Evolutionary conservation across 495 filamentous ascomycete species (phyloP), one percentile per base, ranked within the genome.

Genomic region (Cenococcum geophilum): DNA sequence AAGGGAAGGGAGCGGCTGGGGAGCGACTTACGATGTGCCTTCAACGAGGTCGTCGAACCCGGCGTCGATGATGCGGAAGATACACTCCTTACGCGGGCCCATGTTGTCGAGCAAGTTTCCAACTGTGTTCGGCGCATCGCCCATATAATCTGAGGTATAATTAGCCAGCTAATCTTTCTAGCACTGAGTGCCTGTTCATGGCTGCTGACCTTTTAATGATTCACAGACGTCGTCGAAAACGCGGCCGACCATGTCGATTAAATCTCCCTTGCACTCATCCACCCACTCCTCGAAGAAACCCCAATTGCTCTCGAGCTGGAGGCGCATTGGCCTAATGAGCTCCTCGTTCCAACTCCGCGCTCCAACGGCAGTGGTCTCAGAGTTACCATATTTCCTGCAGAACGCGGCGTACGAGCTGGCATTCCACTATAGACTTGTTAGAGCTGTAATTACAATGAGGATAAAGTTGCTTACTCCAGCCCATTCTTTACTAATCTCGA

Each of bases 401-500:
- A 65, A 61, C 9, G 58, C 48, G 12, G 54, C 58, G 37, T 58
- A 65, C 27, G 21, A 37, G 18, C 60, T 54, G 6, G 58, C 14
- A 10, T 43, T 22, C 53, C 43, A 65, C 63, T 65, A 48, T 12
- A 42, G 16, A 25, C 1, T 14, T 40, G 45, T 63, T 20, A 63
- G 55, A 47, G 6, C 10, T 47, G n/a, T n/a, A 5, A 43, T 3
- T 9, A 49, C 22, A 21, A 14, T 5, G 3, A 34, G 48, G n/a
- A 22, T 36, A 18, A 32, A 16, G 4, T 25, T 1, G 37, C 35
- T 60, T 55, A 65, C 63, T 11, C 57, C 58, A 10, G 53, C 36
- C 63, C 63, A 65, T 58, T 58, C 63, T 52, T 58, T 57, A 49
- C 54, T 65, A 2, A 36, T 22, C 3, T 65, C 58, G 1, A 58